These are phyloP conservation scores for Boletus sp. DNA, from an alignment of 768 basidiomycete genomes.

Conservation along the genomic window DNA sequence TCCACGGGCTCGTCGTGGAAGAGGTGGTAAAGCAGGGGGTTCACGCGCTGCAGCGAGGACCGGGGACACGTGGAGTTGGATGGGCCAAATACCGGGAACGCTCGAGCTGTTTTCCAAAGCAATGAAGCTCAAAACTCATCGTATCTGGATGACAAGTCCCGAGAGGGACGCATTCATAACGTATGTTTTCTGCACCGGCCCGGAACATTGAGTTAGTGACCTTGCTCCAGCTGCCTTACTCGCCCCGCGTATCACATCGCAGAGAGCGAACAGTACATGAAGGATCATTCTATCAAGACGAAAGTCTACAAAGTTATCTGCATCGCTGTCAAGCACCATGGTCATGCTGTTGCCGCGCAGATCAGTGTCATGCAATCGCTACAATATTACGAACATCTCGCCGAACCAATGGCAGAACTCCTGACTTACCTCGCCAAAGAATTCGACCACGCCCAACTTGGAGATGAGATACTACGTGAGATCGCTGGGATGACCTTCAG, in stretches of 20 bases:
- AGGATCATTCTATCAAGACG: conserved; percentile 62
- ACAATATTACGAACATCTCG: conserved; percentile 92
- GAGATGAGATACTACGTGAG: conserved; percentile 89
- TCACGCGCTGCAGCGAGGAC: conserved; percentile 42
- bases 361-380: conserved; percentile 89
- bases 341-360: conserved; percentile 79
- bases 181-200: conserved; percentile 28
- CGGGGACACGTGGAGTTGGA: conserved; percentile 68
- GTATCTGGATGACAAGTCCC: conserved; percentile 87
- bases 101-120: conserved; percentile 73
- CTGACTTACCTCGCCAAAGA: conserved; percentile 76
- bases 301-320: conserved; percentile 90
- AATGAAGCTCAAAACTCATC: conserved; percentile 62
- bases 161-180: conserved; percentile 86
- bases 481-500: conserved; percentile 76
- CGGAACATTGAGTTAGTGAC: not conserved
- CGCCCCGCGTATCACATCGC: conserved; percentile 84
- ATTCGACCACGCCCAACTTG: conserved; percentile 85
- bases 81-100: conserved; percentile 66
- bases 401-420: conserved; percentile 92
- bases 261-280: conserved; percentile 89
- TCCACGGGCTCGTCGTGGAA: conserved; percentile 53
- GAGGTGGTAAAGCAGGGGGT: conserved; percentile 54
- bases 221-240: conserved; percentile 69
- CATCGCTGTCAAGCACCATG: conserved; percentile 87